These are phyloP conservation scores for Triticum monococcum DNA, from an alignment of 176 grass and related monocot species.

Conservation along the genomic window DNA sequence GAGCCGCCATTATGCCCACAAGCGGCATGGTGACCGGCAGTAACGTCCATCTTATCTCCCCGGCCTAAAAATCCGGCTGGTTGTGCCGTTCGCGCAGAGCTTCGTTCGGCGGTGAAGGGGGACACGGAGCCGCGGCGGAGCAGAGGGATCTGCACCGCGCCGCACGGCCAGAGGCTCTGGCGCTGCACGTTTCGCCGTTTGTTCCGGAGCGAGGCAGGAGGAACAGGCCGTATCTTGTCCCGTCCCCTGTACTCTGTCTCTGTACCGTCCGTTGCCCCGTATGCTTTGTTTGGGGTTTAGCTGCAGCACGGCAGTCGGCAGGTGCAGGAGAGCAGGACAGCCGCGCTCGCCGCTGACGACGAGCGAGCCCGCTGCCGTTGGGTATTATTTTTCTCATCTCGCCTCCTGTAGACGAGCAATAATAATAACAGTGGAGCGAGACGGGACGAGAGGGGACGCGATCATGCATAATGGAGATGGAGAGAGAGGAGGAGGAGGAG, in stretches of 20 bases:
- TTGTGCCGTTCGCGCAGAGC: not conserved
- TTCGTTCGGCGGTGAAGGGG: not conserved
- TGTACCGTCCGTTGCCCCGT: conserved; percentile 19
- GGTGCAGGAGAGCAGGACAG: conserved; percentile 1
- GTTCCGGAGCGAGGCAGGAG: conserved; percentile 26
- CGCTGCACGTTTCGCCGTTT: conserved; percentile 33
- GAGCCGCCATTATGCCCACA: not conserved
- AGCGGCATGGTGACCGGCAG: not conserved
- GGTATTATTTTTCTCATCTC: conserved; percentile 3
- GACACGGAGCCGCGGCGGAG: not conserved
- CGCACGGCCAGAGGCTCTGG: conserved; percentile 20
- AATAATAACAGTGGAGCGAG: not conserved
- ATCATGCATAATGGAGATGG: conserved; percentile 20
- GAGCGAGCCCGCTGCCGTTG: conserved; percentile 3
- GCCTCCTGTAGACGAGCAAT: not conserved
- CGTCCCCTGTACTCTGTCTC: not conserved
- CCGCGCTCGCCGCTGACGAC: not conserved
- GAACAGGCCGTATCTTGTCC: conserved; percentile 34
- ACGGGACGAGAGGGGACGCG: not conserved
- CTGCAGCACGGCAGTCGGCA: conserved; percentile 10
- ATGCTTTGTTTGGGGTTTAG: conserved; percentile 16
- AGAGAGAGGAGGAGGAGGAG: not conserved
- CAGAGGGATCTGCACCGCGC: conserved; percentile 8
- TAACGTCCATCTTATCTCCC: not conserved
- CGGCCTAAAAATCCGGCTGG: not conserved